Conservation (phyloP, 352 stramenopile species). For the Albugo laibachii region DNA sequence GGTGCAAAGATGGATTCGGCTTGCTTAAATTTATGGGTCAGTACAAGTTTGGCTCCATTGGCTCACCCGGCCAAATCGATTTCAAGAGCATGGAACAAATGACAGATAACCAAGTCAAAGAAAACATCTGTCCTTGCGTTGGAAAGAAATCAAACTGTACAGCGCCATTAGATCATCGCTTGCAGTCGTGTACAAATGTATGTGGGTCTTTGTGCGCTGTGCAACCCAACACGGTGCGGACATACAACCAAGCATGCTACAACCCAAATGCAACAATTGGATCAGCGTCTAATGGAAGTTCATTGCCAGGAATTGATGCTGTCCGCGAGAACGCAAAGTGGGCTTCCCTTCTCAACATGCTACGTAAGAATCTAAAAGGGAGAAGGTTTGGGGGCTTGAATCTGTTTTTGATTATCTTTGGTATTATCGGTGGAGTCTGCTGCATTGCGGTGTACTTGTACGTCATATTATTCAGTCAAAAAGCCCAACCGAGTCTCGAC, state of each 20-base stretch:
- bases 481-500: not conserved
- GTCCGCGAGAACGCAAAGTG: conserved; percentile 12
- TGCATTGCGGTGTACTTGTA: conserved; percentile 28
- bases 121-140: conserved; percentile 29
- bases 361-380: conserved; percentile 18
- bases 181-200: conserved; percentile 29
- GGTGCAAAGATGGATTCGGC: conserved; percentile 34
- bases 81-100: conserved; percentile 42
- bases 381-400: conserved; percentile 29
- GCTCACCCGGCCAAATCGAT: conserved; percentile 46
- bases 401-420: conserved; percentile 27
- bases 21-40: conserved; percentile 32
- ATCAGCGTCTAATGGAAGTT: not conserved
- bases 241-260: conserved; percentile 22
- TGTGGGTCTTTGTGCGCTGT: conserved; percentile 41
- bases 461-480: conserved; percentile 9
- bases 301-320: not conserved
- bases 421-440: conserved; percentile 14
- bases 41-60: conserved; percentile 45
- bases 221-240: conserved; percentile 12
- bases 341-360: conserved; percentile 14
- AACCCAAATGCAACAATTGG: conserved; percentile 5
- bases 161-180: conserved; percentile 19
- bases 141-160: conserved; percentile 17
- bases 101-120: conserved; percentile 12